Percentiles rank a stretch among this genome's conserved stretches.
phyloP scores from a whole-genome alignment of 148 eudicot genomes.

The Selenicereus undatus region DNA sequence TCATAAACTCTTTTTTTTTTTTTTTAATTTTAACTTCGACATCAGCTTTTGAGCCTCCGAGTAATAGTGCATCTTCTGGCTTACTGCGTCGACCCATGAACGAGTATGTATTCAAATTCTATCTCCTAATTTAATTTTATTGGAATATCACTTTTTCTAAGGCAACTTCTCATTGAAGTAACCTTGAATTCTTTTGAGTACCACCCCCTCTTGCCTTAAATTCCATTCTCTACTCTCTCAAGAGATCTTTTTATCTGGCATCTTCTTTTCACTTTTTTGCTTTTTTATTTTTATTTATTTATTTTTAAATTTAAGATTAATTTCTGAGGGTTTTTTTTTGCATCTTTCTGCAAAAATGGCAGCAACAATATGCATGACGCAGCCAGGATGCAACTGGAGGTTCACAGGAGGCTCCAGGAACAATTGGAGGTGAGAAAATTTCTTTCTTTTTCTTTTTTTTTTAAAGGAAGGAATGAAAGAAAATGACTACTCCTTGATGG shows the following conservation, averaged over 20 bases:
- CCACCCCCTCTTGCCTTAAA: constrained; percentile 8
- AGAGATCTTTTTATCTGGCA: constrained; percentile 29
- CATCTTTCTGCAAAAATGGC: background rate
- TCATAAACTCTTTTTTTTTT: background rate
- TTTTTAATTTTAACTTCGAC: constrained; percentile 22
- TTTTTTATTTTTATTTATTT: constrained; percentile 10
- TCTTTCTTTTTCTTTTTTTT: too few relatives aligned
- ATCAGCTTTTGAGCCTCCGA: constrained; percentile 63
- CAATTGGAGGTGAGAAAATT: constrained; percentile 66
- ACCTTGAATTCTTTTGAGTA: constrained; percentile 28
- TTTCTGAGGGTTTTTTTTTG: background rate
- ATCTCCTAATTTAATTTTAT: background rate
- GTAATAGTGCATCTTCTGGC: constrained; percentile 71
- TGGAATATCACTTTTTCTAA: constrained; percentile 23
- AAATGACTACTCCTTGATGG: background rate
- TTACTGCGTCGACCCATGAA: constrained; percentile 71
- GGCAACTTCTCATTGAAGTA: constrained; percentile 35
- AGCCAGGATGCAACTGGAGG: constrained; percentile 95
- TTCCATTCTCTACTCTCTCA: constrained; percentile 5
- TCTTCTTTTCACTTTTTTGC: constrained; percentile 25
- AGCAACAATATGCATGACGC: constrained; percentile 48
- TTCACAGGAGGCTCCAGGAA: constrained; percentile 90
- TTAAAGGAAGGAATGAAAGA: background rate
- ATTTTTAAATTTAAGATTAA: background rate
- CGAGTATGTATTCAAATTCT: constrained; percentile 50